Evolutionary conservation across 2,329 filamentous ascomycete species (phyloP), one percentile per base, ranked within the genome.

Genomic region (Verticillium nonalfalfae): DNA sequence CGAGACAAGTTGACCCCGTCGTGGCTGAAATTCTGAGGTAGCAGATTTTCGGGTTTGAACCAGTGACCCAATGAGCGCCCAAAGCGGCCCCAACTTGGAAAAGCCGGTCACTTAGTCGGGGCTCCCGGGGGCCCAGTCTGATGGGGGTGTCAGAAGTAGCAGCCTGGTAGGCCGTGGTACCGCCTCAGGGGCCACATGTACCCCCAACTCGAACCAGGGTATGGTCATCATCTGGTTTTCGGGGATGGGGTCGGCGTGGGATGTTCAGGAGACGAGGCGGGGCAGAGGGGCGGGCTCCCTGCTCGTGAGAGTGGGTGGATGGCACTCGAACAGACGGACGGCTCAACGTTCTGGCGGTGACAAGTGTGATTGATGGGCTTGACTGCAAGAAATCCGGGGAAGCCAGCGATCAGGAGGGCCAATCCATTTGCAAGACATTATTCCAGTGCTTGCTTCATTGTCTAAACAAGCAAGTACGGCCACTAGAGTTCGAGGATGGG

Each of bases 51-150:
- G 45, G 26, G 35, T 57, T 40, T 34, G 13, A 39, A 34, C 26
- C 26, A 34, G 33, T 13, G 31, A 36, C 36, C 63, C 63, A 64
- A 64, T 64, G 56, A 45, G n/a, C 35, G 34, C 36, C 31, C 18
- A 18, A 18, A 31, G 58, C 38, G 15, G 21, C 45, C 34, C 62
- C 50, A 15, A 50, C 59, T 60, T 60, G 63, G 58, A 64, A 62
- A 64, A 64, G 57, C 63, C 63, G 63, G 59, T 56, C 26, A 59
- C 62, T 31, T 18, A n/a, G 62, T 57, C 45, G 58, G 57, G 59
- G 57, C 45, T 52, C 21, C 45, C 45, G 45, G 45, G 45, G 26
- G 56, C 55, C 39, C 63, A 60, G 56, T 21, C 31, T 26, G 60
- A 40, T 59, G 56, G 60, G 63, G 56, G 63, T 64, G 57, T 31